Base-by-base conservation (phyloP, 805 yeast species). In the Metahyphopichia silvanorum region DNA sequence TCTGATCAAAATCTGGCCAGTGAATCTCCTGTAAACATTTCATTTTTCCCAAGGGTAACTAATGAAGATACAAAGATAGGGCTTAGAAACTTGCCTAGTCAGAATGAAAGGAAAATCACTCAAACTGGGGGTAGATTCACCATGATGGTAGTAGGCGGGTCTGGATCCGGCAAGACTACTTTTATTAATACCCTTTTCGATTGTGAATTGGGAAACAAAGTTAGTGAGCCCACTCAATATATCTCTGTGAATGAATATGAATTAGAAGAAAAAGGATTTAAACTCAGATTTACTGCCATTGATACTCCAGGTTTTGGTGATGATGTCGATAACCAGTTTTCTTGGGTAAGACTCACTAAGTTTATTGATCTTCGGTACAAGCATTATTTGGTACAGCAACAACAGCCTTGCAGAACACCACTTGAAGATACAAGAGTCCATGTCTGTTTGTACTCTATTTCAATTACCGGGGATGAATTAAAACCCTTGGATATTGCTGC, bases 241-340 rank as follows among this genome's bases (percentile, higher is more conserved):
- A 55, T 71, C 14, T 37, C 44, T 4, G 47, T 57, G 4, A 56
- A 69, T 31, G 55, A 65, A 34, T 74, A 76, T 36, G 74, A 71
- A 39, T 65, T 87, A 36, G 94, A 85, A 51, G 94, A 85, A 50
- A 66, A 76, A 28, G 68, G 63, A 7, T 80, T 80, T 48, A 66
- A 66, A 37, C 60, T 86, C 39, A 72, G 74, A 21, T 67, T 87
- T 34, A 79, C 73, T 21, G 67, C 79, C 7, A 70, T 85, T 46
- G 91, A 85, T 50, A 79, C 88, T 16, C 86, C 66, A 2, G 89
- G 87, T 0, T 86, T 81, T 58, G 93, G 93, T 17, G 82, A 77
- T 46, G 65, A 63, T 31, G 71, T 81, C 39, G 77, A 88, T 61
- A 55, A 49, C 27, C 40, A 47, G 16, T 51, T 48, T 16, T 46